phyloP scores from a whole-genome alignment of 768 basidiomycete genomes.

The Russula abietina region DNA sequence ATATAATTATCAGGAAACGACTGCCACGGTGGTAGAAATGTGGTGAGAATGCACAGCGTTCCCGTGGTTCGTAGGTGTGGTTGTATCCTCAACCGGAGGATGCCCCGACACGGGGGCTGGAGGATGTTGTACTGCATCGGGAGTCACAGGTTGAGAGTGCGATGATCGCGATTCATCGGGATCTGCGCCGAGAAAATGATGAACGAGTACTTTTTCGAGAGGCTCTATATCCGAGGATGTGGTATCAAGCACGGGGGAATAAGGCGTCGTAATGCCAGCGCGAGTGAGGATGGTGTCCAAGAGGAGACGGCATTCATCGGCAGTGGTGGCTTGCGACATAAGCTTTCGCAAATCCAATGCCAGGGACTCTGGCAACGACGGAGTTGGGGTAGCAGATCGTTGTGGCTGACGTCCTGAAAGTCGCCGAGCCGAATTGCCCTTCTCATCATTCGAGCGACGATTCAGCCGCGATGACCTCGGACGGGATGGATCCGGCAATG shows the following conservation, averaged over 20 bases:
- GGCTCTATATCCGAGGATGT: conserved; percentile 10
- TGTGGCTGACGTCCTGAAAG: conserved; percentile 9
- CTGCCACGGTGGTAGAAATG: conserved; percentile 6
- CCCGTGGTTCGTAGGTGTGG: neutral
- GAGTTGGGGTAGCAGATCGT: conserved; percentile 27
- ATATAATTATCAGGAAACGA: conserved; percentile 15
- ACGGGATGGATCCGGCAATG: neutral
- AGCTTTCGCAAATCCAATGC: conserved; percentile 63
- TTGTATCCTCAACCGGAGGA: neutral
- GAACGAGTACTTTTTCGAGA: conserved; percentile 15
- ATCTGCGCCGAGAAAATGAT: conserved; percentile 16
- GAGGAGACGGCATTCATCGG: conserved; percentile 79
- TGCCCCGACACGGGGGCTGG: neutral
- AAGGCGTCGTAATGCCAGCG: conserved; percentile 23
- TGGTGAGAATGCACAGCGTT: conserved; percentile 11
- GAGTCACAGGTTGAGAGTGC: neutral
- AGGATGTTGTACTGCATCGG: neutral
- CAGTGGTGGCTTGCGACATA: conserved; percentile 61
- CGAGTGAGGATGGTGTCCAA: conserved; percentile 70
- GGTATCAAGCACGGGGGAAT: conserved; percentile 30
- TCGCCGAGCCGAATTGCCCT: neutral
- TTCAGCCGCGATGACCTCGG: conserved; percentile 1
- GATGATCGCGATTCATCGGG: neutral
- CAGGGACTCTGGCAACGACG: conserved; percentile 39
- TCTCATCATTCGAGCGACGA: conserved; percentile 8